These are phyloP conservation scores for Starmerella sirachaensis DNA, from an alignment of 805 yeast species.

Conservation along the genomic window DNA sequence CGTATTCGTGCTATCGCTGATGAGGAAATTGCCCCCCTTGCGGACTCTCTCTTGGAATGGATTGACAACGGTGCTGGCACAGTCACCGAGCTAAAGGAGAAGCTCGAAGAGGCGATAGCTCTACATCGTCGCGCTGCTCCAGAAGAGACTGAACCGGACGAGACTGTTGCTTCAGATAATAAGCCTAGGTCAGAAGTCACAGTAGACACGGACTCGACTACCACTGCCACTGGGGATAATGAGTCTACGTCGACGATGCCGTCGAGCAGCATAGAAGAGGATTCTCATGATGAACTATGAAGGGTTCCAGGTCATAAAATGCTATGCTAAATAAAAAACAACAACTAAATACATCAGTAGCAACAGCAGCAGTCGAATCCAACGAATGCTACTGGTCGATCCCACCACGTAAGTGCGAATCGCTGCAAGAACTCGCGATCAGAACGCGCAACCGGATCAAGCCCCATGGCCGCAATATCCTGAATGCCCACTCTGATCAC, in stretches of 20 bases:
- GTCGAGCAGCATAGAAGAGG: constrained; percentile 4
- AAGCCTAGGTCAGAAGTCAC: too few species aligned
- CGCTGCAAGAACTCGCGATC: constrained; percentile 38
- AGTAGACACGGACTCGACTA: too few species aligned
- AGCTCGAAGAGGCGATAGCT: constrained; percentile 15
- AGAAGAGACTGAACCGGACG: not conserved
- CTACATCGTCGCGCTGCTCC: constrained; percentile 5
- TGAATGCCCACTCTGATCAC: constrained; percentile 30
- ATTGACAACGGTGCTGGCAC: constrained; percentile 18
- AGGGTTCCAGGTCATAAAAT: too few species aligned
- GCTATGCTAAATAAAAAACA: too few species aligned
- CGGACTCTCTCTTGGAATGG: constrained; percentile 15
- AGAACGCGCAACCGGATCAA: constrained; percentile 39
- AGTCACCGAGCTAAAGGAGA: constrained; percentile 15
- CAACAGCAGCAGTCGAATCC: constrained; percentile 25
- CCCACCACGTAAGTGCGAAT: constrained; percentile 40
- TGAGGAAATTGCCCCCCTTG: constrained; percentile 9
- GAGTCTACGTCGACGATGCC: too few species aligned
- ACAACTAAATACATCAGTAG: too few species aligned
- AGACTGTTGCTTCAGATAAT: not conserved
- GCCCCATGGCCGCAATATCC: constrained; percentile 46
- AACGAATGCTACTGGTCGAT: constrained; percentile 33
- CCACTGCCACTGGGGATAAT: too few species aligned
- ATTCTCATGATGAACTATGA: constrained; percentile 2
- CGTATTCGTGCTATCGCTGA: constrained; percentile 39